A percentile compares a stretch with the other conserved stretches of the same genome.
phyloP scores from a whole-genome alignment of 2,329 filamentous ascomycete species.

The Apiospora pterosperma region DNA sequence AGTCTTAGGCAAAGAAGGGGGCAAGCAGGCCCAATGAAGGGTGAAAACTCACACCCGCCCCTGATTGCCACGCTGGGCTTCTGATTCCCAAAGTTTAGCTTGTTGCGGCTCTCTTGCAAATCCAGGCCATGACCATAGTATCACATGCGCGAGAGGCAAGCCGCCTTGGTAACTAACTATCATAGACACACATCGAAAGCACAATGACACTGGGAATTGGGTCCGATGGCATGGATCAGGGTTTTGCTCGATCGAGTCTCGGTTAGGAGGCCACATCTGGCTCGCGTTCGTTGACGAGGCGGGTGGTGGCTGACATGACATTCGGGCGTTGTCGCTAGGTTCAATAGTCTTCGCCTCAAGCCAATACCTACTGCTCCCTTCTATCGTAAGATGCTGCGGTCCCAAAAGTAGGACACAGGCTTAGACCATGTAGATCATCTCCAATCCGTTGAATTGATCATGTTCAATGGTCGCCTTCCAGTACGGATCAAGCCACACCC shows the following conservation, averaged over 20 bases:
- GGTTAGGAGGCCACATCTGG: background rate
- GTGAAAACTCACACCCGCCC: background rate
- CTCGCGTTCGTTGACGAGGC: too few relatives aligned
- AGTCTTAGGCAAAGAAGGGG: too few relatives aligned
- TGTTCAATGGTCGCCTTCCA: background rate
- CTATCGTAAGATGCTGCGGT: background rate
- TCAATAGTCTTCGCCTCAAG: background rate
- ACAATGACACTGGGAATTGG: background rate
- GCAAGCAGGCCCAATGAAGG: too few relatives aligned
- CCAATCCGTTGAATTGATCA: background rate
- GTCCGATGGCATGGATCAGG: background rate
- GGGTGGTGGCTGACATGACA: background rate
- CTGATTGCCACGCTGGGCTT: background rate
- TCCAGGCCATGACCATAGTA: background rate
- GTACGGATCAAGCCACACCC: background rate
- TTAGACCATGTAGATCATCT: background rate
- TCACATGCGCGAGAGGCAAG: background rate
- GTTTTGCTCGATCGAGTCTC: background rate
- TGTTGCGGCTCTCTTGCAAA: background rate
- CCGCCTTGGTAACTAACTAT: background rate
- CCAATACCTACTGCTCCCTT: background rate
- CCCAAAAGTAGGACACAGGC: background rate
- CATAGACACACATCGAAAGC: background rate
- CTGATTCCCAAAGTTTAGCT: background rate
- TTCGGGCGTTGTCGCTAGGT: background rate